Conservation (phyloP, 2,329 filamentous ascomycete genomes). For the Cytospora leucostoma region DNA sequence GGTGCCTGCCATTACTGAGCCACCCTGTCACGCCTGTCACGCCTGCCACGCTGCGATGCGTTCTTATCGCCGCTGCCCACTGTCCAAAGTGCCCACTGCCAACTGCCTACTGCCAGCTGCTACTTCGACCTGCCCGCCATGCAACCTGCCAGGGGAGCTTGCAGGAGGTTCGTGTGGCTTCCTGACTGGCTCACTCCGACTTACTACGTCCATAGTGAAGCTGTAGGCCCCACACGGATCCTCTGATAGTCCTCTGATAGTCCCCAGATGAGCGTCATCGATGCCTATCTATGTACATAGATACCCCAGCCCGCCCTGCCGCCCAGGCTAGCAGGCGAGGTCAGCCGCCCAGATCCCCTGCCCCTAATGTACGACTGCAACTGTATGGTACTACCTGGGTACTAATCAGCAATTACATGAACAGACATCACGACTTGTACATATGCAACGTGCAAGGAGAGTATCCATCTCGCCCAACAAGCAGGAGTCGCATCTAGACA, state of each 20-base stretch:
- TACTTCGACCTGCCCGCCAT: no score
- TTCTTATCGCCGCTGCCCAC: background rate
- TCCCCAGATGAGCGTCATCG: constrained; percentile 23
- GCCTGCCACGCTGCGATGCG: background rate
- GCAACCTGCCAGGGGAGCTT: background rate
- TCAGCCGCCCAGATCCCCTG: no score
- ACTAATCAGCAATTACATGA: no score
- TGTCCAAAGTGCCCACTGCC: background rate
- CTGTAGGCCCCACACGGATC: constrained; percentile 20
- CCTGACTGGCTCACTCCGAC: constrained; percentile 17
- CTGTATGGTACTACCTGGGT: no score
- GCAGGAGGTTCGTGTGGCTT: constrained; percentile 22
- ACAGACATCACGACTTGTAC: no score
- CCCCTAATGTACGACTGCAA: no score
- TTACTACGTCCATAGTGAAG: background rate
- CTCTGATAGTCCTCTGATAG: constrained; percentile 10
- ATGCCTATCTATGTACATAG: background rate
- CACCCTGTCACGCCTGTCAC: no score
- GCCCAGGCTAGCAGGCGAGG: no score
- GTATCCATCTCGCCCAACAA: no score
- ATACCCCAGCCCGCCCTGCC: background rate
- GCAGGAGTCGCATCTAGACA: no score
- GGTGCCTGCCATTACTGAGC: background rate
- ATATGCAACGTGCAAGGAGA: no score
- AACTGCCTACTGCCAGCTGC: no score